phyloP scores from a whole-genome alignment of 2,329 filamentous ascomycete genomes.

The Dactylonectria estremocensis region DNA sequence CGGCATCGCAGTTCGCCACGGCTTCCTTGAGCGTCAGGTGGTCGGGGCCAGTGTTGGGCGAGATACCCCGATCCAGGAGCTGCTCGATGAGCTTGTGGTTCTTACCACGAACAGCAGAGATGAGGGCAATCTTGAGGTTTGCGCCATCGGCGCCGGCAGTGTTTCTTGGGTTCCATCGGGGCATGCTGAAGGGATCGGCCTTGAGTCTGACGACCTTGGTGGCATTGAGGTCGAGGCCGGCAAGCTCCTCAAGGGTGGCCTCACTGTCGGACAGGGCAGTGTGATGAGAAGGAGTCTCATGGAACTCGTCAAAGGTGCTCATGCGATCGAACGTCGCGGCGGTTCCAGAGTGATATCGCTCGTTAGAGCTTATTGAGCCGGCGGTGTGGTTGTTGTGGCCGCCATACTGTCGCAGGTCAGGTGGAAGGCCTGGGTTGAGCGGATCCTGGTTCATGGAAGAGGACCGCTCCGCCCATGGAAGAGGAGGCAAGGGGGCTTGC shows the following conservation, averaged over 20 bases:
- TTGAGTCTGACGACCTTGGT: constrained; percentile 62
- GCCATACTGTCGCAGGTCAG: constrained; percentile 34
- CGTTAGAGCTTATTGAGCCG: constrained; percentile 51
- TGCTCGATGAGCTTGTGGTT: constrained; percentile 72
- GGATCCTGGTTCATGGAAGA: constrained; percentile 39
- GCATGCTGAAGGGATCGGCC: constrained; percentile 66
- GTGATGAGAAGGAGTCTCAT: constrained; percentile 48
- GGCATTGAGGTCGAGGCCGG: constrained; percentile 57
- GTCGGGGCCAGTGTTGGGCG: constrained; percentile 64
- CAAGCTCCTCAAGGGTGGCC: constrained; percentile 51
- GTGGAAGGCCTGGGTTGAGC: constrained; percentile 7
- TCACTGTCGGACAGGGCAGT: constrained; percentile 46
- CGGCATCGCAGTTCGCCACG: constrained; percentile 64
- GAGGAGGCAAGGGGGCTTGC: constrained; percentile 45
- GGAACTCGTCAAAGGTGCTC: constrained; percentile 50
- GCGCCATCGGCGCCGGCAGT: constrained; percentile 58
- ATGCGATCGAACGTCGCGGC: constrained; percentile 47
- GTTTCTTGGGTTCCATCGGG: constrained; percentile 66
- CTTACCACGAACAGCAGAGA: constrained; percentile 68
- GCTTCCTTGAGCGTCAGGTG: constrained; percentile 68
- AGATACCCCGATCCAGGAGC: constrained; percentile 70
- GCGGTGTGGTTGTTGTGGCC: constrained; percentile 39
- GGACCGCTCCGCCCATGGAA: constrained; percentile 45
- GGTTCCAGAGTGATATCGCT: constrained; percentile 48
- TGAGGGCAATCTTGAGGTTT: constrained; percentile 63